Base-by-base conservation (phyloP, 768 basidiomycete genomes). In the Pilatotrama ljubarskyi region DNA sequence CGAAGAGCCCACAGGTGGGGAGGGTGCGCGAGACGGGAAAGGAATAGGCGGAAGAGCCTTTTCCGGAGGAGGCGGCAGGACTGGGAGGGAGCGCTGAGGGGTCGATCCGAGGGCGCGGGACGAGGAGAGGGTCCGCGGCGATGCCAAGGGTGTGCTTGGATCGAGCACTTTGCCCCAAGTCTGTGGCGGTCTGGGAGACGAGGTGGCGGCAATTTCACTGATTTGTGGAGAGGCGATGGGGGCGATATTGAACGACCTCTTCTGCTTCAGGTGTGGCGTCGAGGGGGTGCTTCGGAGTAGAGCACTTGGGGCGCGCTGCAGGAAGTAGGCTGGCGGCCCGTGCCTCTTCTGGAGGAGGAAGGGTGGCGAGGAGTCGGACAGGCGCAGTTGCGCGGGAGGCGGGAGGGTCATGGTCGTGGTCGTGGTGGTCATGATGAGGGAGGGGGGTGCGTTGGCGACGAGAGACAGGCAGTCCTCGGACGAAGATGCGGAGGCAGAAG, bases 31-130 rank as follows among this genome's bases (percentile, higher is more conserved):
- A 9, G 54, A 51, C 5, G 55, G 60, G 43, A 57, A 61, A 3
- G 60, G 60, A 9, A 61, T 52, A 20, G 60, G 60, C n/a, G 60
- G 60, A 6, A 61, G 60, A 1, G 49, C 60, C 14, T 61, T 61
- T 15, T 55, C 47, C 7, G 52, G 52, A 9, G 53, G 59, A 22
- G 59, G 59, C 17, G 59, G 22, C 26, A 35, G 29, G 18, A 25
- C 36, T 7, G 47, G 46, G 5, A 48, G 26, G n/a, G 18, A 25
- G 14, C 50, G 50, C 2, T 5, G 38, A 15, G 20, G 29, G 3
- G 49, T 24, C 8, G 50, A 41, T 9, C 17, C 11, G 8, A 48
- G 29, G 29, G 22, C n/a, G 25, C 40, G 18, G 18, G 24, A 8
- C 8, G n/a, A 8, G 5, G 24, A 17, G 15, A 32, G 44, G 14